phyloP scores from a whole-genome alignment of 306 rosid species.

The Trifolium pratense region DNA sequence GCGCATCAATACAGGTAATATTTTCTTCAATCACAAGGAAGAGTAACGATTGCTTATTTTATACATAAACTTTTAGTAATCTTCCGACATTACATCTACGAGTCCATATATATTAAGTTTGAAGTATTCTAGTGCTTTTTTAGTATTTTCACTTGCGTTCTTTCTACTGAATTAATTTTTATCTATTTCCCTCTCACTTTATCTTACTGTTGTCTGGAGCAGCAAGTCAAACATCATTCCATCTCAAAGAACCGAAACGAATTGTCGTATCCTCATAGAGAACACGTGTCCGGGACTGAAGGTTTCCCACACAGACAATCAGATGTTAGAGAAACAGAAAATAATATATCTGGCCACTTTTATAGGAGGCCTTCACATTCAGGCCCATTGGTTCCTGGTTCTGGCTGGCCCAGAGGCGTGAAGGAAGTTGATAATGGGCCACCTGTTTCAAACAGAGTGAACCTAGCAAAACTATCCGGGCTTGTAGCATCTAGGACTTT shows the following conservation, averaged over 20 bases:
- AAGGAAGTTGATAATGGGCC: slow-evolving; percentile 55
- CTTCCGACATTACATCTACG: background rate
- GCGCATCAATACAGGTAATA: slow-evolving; percentile 59
- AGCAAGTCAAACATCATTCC: slow-evolving; percentile 60
- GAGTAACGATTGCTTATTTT: slow-evolving; percentile 3
- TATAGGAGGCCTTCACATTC: slow-evolving; percentile 68
- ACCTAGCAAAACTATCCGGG: slow-evolving; percentile 66
- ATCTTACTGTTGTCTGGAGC: slow-evolving; percentile 40
- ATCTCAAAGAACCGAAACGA: slow-evolving; percentile 57
- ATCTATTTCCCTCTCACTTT: slow-evolving; percentile 28
- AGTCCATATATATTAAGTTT: background rate
- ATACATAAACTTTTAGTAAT: too few relatives aligned
- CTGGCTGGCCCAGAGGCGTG: slow-evolving; percentile 56
- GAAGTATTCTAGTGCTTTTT: slow-evolving; percentile 15
- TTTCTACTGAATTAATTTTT: background rate
- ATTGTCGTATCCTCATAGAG: slow-evolving; percentile 49
- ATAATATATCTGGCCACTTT: slow-evolving; percentile 42
- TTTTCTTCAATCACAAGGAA: background rate
- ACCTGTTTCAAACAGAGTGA: slow-evolving; percentile 47
- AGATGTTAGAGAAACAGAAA: slow-evolving; percentile 52
- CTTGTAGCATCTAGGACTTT: slow-evolving; percentile 69
- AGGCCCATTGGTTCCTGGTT: slow-evolving; percentile 71
- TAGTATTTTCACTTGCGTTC: background rate
- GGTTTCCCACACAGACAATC: slow-evolving; percentile 59
- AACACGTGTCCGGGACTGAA: slow-evolving; percentile 65